A percentile compares a stretch with the other conserved stretches of the same genome.
These are phyloP conservation scores for Calonectria naviculata DNA, from an alignment of 2,329 filamentous ascomycete species.

Conservation along the genomic window DNA sequence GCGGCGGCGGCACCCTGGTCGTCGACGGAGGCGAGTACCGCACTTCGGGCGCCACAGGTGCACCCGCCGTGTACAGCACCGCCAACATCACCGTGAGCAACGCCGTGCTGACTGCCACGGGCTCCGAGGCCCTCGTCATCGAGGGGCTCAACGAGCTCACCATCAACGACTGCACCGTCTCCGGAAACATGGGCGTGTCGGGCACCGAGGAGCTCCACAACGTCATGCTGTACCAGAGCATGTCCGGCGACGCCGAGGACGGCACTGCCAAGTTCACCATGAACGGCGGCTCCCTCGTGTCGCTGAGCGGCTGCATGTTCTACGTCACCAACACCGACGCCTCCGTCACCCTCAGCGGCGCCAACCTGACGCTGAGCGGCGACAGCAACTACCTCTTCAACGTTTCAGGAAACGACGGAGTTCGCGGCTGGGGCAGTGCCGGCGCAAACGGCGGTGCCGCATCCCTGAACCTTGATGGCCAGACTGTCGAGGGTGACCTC, in stretches of 20 bases:
- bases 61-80: slow-evolving; percentile 24
- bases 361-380: slow-evolving; percentile 12
- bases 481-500: slow-evolving; percentile 16
- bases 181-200: slow-evolving; percentile 19
- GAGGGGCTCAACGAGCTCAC: slow-evolving; percentile 26
- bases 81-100: slow-evolving; percentile 24
- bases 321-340: slow-evolving; percentile 24
- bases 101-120: slow-evolving; percentile 8
- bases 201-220: slow-evolving; percentile 25
- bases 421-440: slow-evolving; percentile 23
- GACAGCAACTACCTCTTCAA: slow-evolving; percentile 26
- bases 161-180: slow-evolving; percentile 26
- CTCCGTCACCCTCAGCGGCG: slow-evolving; percentile 15
- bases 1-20: slow-evolving; percentile 19
- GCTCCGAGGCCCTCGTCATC: slow-evolving; percentile 20
- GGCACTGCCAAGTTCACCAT: slow-evolving; percentile 22
- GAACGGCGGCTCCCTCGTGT: slow-evolving; percentile 22
- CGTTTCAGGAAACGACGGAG: slow-evolving; percentile 21
- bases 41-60: slow-evolving; percentile 17
- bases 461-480: slow-evolving; percentile 17
- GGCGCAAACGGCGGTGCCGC: slow-evolving; percentile 22
- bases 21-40: slow-evolving; percentile 23
- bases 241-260: slow-evolving; percentile 27
- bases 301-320: slow-evolving; percentile 26
- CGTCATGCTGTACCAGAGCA: slow-evolving; percentile 28